Percentiles rank a stretch among this genome's conserved stretches.
Conservation (phyloP, 2,329 filamentous ascomycete species). For the Knufia petricola region DNA sequence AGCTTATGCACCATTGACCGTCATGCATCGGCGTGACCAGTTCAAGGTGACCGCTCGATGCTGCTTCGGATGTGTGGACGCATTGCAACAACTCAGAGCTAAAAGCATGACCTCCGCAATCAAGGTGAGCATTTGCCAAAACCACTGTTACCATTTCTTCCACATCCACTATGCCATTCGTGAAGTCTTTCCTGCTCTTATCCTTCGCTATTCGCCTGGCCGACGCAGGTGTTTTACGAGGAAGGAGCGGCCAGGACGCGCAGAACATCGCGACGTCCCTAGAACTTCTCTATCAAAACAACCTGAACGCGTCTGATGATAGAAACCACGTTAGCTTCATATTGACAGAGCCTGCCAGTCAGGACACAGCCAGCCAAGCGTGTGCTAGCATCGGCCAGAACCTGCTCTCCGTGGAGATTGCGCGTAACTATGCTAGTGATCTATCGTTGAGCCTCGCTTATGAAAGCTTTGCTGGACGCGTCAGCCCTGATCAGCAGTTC, state of each 20-base stretch:
- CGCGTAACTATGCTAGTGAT: conserved; percentile 37
- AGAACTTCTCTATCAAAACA: conserved; percentile 46
- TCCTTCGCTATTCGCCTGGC: background rate
- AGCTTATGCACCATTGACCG: too few species aligned
- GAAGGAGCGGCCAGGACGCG: conserved; percentile 24
- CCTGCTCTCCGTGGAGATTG: conserved; percentile 33
- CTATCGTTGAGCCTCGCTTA: conserved; percentile 40
- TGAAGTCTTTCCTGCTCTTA: background rate
- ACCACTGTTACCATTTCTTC: background rate
- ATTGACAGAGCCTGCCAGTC: conserved; percentile 37
- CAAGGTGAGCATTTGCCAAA: background rate
- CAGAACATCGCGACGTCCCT: conserved; percentile 32
- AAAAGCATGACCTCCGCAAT: background rate
- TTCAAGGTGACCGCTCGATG: too few species aligned
- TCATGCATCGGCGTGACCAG: too few species aligned
- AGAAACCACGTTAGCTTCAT: conserved; percentile 44
- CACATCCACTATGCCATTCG: background rate
- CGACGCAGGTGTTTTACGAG: background rate
- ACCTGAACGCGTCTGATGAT: conserved; percentile 45
- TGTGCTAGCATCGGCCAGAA: conserved; percentile 30
- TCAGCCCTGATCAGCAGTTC: conserved; percentile 30
- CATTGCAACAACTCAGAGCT: background rate
- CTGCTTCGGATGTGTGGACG: too few species aligned
- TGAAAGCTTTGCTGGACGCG: conserved; percentile 33
- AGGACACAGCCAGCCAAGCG: conserved; percentile 33